Conservation (phyloP, 1,284 basidiomycete species). For the Amylostereum areolatum region DNA sequence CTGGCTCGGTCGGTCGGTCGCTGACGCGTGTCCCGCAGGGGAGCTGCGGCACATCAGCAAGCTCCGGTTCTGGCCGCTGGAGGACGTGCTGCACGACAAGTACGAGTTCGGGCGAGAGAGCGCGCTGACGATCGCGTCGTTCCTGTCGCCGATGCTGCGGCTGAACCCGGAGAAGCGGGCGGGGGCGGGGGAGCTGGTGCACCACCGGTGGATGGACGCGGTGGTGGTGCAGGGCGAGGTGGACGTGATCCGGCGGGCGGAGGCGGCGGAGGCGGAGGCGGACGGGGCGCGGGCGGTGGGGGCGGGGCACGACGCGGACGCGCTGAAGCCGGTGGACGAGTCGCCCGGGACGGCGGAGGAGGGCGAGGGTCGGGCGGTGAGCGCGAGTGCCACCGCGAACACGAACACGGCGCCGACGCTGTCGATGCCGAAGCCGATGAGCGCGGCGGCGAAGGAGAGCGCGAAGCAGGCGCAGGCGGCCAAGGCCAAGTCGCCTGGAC, state of each 20-base stretch:
- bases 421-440: constrained; percentile 22
- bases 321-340: constrained; percentile 71
- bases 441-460: constrained; percentile 20
- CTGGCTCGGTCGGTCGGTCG: too few species aligned
- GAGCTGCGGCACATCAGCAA: constrained; percentile 95
- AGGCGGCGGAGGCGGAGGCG: too few species aligned
- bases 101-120: constrained; percentile 87
- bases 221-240: constrained; percentile 85
- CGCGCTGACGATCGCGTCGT: constrained; percentile 77
- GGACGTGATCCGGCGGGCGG: constrained; percentile 61
- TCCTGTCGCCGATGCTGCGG: constrained; percentile 89
- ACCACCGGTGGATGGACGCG: constrained; percentile 85
- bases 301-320: constrained; percentile 42
- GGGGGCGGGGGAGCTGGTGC: constrained; percentile 73
- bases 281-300: constrained; percentile 6
- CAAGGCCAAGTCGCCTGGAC: neutral
- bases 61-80: constrained; percentile 91
- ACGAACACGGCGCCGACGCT: constrained; percentile 30
- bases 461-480: constrained; percentile 3
- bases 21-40: constrained; percentile 40
- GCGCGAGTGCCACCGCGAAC: too few species aligned
- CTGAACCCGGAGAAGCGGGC: constrained; percentile 83
- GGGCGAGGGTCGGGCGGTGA: constrained; percentile 9
- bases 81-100: constrained; percentile 89
- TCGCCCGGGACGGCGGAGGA: constrained; percentile 14